Evolutionary conservation across 2,329 filamentous ascomycete genomes (phyloP), one percentile per base, ranked within the genome.

Genomic region (Hymenoscyphus salicellus): DNA sequence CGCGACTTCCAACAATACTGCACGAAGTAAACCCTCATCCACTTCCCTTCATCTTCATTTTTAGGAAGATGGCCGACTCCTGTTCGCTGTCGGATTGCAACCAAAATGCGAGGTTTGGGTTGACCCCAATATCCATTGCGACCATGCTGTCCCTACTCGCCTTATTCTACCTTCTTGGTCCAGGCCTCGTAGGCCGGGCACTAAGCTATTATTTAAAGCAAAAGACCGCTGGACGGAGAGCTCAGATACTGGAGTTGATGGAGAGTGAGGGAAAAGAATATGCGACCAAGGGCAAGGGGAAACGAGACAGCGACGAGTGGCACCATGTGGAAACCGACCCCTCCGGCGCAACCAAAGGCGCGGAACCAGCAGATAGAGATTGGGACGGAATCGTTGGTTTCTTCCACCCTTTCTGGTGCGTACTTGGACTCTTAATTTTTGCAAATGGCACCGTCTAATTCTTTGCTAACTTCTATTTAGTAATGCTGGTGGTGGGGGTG

Each of bases 401-500:
- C 83, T 97, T 99, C 76, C 95, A 99, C 77, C 95, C 95, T 1
- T 99, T 97, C 77, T 98, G 95, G 91, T 94, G 81, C 55, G 67
- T 55, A 58, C 61, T 49, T 5, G 23, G 14, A 26, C 14, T 46
- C 17, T 43, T 32, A 38, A 32, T 28, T 20, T 55, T 58, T 5
- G 17, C 26, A 32, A 49, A 38, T 10, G 52, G 2, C 26, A 33
- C 7, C 8, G 23, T 46, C 5, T 28, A 41, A 43, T 14, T 28
- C 6, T 7, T 10, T 38, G 30, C 66, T 72, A 57, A 72, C 26
- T 10, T 36, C 46, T 14, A 43, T 11, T 55, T 60, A 95, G 91
- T 78, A 98, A 99, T 80, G 95, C 95, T 60, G 95, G 95, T 63
- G 95, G 95, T 32, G 95, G 95, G 66, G 95, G 95, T 68, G 95